Percentiles rank a stretch among this genome's conserved stretches.
Evolutionary conservation across 2,329 filamentous ascomycete species (phyloP).

Genomic region (Scedosporium apiospermum): DNA sequence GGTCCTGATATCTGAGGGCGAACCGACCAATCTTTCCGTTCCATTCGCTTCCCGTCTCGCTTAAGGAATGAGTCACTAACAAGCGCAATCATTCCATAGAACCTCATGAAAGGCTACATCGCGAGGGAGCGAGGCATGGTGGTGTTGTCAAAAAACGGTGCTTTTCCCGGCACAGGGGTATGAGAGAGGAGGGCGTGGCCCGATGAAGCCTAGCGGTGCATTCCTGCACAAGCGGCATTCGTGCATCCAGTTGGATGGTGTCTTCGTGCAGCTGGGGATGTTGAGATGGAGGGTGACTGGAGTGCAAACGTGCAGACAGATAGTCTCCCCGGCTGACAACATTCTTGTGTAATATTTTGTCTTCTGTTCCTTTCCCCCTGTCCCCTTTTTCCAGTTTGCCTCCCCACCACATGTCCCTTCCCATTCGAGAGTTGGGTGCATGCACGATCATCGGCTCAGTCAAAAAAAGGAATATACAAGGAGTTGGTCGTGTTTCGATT

Average conservation of each 20-base stretch:
- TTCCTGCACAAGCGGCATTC: not conserved
- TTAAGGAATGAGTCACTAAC: constrained; percentile 6
- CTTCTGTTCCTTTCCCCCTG: not conserved
- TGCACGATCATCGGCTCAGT: not conserved
- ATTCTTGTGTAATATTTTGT: not conserved
- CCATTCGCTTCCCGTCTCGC: not conserved
- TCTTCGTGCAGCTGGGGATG: not conserved
- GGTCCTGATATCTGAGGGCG: not conserved
- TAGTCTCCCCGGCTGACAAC: not conserved
- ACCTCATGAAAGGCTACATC: constrained; percentile 97
- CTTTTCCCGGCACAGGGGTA: constrained; percentile 83
- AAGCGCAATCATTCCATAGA: constrained; percentile 36
- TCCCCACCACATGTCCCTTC: not conserved
- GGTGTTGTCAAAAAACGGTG: constrained; percentile 84
- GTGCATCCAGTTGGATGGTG: not conserved
- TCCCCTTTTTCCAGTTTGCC: not conserved
- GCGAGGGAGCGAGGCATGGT: constrained; percentile 82
- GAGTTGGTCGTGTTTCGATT: not conserved
- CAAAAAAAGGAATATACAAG: not conserved
- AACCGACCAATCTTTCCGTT: not conserved
- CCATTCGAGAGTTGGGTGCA: not conserved
- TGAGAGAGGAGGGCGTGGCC: constrained; percentile 19
- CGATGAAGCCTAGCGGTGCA: not conserved
- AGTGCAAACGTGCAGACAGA: not conserved
- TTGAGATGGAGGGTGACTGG: not conserved